Evolutionary conservation across 129 eudicot genomes (phyloP).

Genomic region (Lactuca saligna): DNA sequence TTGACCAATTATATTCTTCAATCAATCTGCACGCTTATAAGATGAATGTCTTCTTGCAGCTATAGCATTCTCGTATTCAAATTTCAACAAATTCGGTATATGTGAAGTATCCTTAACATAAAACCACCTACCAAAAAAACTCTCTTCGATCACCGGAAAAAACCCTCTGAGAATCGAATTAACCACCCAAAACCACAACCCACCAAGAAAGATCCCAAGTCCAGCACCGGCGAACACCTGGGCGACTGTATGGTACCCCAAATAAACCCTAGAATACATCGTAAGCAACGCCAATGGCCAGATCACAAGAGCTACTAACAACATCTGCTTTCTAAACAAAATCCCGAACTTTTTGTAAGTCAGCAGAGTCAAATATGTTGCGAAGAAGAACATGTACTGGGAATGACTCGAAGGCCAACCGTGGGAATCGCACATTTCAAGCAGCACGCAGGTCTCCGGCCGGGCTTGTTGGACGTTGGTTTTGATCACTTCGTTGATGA

Average conservation of each 20-base stretch:
- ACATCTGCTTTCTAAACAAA: slow-evolving; percentile 43
- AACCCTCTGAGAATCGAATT: slow-evolving; percentile 38
- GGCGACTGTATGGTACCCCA: slow-evolving; percentile 82
- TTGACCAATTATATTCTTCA: background rate
- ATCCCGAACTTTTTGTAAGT: slow-evolving; percentile 45
- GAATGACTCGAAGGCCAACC: slow-evolving; percentile 96
- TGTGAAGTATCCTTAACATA: slow-evolving; percentile 91
- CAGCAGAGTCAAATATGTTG: slow-evolving; percentile 54
- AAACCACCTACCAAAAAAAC: slow-evolving; percentile 59
- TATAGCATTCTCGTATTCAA: slow-evolving; percentile 85
- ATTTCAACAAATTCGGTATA: slow-evolving; percentile 72
- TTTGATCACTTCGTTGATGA: slow-evolving; percentile 67
- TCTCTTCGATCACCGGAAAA: slow-evolving; percentile 69
- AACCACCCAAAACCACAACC: slow-evolving; percentile 75
- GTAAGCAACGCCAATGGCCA: slow-evolving; percentile 83
- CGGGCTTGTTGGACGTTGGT: slow-evolving; percentile 61
- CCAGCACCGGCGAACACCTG: slow-evolving; percentile 89
- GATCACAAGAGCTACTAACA: slow-evolving; percentile 35
- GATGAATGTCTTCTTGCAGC: slow-evolving; percentile 65
- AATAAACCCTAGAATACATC: slow-evolving; percentile 77
- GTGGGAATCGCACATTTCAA: slow-evolving; percentile 87
- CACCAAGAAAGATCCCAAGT: slow-evolving; percentile 56
- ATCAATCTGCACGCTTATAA: slow-evolving; percentile 60
- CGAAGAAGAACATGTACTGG: slow-evolving; percentile 88
- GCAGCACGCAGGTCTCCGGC: slow-evolving; percentile 67